A percentile compares a stretch with the other conserved stretches of the same genome.
phyloP scores from a whole-genome alignment of 257 asterid species.

The Avicennia marina region DNA sequence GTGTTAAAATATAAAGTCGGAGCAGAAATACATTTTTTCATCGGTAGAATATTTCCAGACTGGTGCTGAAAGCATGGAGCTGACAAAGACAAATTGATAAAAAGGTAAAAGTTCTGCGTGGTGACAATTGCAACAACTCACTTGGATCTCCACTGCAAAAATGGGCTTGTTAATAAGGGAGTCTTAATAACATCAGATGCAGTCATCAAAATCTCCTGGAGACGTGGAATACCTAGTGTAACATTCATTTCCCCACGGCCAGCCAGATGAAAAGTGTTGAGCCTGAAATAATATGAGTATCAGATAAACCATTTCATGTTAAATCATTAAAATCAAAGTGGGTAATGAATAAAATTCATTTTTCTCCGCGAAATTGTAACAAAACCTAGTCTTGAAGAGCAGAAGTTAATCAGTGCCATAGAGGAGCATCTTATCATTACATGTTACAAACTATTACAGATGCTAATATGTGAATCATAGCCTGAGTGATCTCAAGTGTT shows the following conservation, averaged over 20 bases:
- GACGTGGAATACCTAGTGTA: conserved; percentile 98
- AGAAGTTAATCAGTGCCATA: no score
- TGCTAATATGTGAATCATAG: no score
- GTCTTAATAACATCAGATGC: conserved; percentile 75
- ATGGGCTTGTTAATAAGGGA: conserved; percentile 91
- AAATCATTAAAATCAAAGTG: not conserved
- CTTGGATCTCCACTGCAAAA: conserved; percentile 57
- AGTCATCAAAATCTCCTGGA: conserved; percentile 93
- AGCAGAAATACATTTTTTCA: no score
- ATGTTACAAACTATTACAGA: no score
- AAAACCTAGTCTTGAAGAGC: no score
- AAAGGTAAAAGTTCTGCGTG: no score
- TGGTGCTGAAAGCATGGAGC: not conserved
- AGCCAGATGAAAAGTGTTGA: conserved; percentile 95
- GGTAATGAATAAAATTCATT: not conserved
- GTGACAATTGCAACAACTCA: conserved; percentile 43
- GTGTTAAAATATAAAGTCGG: no score
- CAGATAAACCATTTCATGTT: conserved; percentile 9
- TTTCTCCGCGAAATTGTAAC: no score
- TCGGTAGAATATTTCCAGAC: no score
- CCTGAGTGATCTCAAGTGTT: no score
- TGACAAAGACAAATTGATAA: no score
- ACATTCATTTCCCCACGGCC: conserved; percentile 99
- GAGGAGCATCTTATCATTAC: no score
- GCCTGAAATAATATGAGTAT: conserved; percentile 40